Conservation (phyloP, 2,329 filamentous ascomycete species). For the Diaporthe aspalathi region DNA sequence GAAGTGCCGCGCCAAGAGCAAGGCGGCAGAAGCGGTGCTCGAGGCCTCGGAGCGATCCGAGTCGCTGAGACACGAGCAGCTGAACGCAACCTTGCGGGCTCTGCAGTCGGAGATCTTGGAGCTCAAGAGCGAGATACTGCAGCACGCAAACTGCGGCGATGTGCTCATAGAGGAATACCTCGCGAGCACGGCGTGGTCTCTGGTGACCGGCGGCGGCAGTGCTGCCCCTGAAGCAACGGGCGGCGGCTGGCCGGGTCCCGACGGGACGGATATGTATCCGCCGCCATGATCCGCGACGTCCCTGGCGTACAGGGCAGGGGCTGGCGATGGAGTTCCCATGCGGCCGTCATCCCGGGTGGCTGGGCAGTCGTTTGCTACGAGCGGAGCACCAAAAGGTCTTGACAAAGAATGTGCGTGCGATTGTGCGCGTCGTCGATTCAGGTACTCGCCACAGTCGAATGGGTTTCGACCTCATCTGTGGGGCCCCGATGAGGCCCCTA, state of each 20-base stretch:
- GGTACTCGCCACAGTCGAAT: background rate
- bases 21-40: slow-evolving; percentile 43
- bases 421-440: background rate
- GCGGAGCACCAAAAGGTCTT: background rate
- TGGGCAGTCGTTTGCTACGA: background rate
- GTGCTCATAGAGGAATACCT: slow-evolving; percentile 46
- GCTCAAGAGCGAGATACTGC: slow-evolving; percentile 47
- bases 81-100: slow-evolving; percentile 40
- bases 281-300: background rate
- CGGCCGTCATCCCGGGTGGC: too few relatives aligned
- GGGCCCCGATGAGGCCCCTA: background rate
- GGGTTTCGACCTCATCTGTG: too few relatives aligned
- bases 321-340: background rate
- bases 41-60: slow-evolving; percentile 42
- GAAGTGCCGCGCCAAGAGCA: slow-evolving; percentile 48
- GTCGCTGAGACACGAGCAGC: slow-evolving; percentile 37
- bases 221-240: background rate
- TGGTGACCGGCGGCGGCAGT: background rate
- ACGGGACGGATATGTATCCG: background rate
- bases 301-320: background rate
- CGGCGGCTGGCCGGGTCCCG: background rate
- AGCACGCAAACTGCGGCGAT: slow-evolving; percentile 45
- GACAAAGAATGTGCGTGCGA: background rate
- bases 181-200: slow-evolving; percentile 39
- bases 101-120: slow-evolving; percentile 46